Conservation (phyloP, 1,139 yeast species). For the Pneumocystis jirovecii region DNA sequence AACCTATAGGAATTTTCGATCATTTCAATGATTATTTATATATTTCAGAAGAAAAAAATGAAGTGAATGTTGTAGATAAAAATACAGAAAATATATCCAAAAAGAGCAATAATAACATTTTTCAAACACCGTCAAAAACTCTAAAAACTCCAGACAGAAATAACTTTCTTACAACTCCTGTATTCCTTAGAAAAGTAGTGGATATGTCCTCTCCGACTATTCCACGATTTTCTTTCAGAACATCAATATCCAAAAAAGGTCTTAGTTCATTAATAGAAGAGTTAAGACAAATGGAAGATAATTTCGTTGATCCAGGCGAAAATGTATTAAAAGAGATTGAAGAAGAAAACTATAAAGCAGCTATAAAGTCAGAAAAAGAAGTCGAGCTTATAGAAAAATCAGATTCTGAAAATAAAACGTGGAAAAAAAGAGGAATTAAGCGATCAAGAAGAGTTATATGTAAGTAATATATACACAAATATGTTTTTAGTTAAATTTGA, state of each 20-base stretch:
- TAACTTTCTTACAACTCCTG: slow-evolving; percentile 22
- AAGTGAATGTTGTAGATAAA: background rate
- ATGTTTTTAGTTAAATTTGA: background rate
- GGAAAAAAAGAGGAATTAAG: background rate
- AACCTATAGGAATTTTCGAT: background rate
- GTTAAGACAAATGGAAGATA: slow-evolving; percentile 15
- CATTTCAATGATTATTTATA: slow-evolving; percentile 24
- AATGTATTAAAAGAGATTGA: slow-evolving; percentile 12
- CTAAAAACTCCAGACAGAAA: slow-evolving; percentile 3
- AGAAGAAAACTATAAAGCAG: background rate
- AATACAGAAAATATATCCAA: background rate
- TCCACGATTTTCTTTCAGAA: slow-evolving; percentile 22
- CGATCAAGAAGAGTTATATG: background rate
- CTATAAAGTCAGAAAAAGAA: background rate
- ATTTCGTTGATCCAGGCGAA: slow-evolving; percentile 12
- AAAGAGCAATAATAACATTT: background rate
- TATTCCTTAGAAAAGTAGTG: slow-evolving; percentile 21
- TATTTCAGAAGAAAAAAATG: slow-evolving; percentile 18
- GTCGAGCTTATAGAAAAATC: background rate
- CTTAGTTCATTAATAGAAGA: slow-evolving; percentile 15
- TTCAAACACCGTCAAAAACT: slow-evolving; percentile 21
- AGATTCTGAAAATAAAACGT: background rate
- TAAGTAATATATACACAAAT: background rate
- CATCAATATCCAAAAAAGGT: background rate
- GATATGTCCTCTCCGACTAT: slow-evolving; percentile 29